Base-by-base conservation (phyloP, 257 asterid species). In the Nicotiana obtusifolia region DNA sequence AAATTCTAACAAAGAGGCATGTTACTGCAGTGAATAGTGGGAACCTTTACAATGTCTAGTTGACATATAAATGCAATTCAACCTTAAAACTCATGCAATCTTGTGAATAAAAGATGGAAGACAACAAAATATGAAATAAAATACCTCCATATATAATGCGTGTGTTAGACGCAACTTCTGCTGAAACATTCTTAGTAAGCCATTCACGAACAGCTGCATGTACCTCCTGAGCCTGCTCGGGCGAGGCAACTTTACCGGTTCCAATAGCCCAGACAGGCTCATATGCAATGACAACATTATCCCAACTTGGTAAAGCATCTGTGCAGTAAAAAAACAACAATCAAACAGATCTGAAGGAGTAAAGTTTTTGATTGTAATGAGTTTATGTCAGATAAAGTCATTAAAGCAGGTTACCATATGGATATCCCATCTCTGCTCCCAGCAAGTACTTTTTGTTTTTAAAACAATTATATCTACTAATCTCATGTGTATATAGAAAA, bases 251-350 rank as follows among this genome's bases (percentile, higher is more conserved):
- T 75, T 83, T 79, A 47, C 86, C 86, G 0, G 86, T 79, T 80
- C 86, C 86, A 80, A 83, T 83, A 41, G 86, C 83, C 86, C 83
- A 83, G 37, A 83, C 83, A 68, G 86, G 86, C 69, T 83, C 86
- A 71, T 83, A 83, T 7, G 86, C 86, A 44, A 83, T 30, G 65
- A 83, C 86, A 17, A 83, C 84, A 64, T 92, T 87, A 77, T 94
- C 98, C 99, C 99, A 94, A 84, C 97, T 93, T 56, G 97, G 90
- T 56, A 94, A 94, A 67, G 98, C 94, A 89, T 94, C 98, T 96
- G 91, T 64, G 85, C 73, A 86, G 68, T 62, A 4, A 75, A 49
- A 49, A 2, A 73, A 75, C 37, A 26, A 49, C 8, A 49, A 49
- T 49, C 28, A 15, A 75, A 75, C 35, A 75, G 44, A 52, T 49